Conservation (phyloP, 176 grass and related monocot species). For the Cenchrus purpureus region DNA sequence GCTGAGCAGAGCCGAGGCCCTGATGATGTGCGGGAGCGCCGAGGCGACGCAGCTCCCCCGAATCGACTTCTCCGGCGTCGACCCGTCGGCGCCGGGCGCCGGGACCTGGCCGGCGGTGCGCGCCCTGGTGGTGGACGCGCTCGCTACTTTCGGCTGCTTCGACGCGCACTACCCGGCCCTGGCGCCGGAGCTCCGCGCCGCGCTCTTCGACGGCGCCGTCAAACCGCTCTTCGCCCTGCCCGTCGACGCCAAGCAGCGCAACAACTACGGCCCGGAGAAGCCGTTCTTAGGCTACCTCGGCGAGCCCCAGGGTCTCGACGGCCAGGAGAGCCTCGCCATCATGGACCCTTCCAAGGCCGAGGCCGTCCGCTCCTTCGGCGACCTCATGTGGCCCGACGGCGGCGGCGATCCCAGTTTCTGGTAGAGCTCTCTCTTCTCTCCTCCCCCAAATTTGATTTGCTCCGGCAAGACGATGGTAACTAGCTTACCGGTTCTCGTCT, state of each 20-base stretch:
- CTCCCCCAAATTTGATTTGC: background rate
- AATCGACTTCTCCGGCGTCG: conserved; percentile 43
- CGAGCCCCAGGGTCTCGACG: conserved; percentile 28
- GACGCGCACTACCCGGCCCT: conserved; percentile 57
- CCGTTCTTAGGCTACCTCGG: conserved; percentile 65
- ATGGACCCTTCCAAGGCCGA: background rate
- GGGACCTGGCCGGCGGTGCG: background rate
- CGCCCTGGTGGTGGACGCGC: conserved; percentile 48
- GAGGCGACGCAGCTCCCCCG: conserved; percentile 11
- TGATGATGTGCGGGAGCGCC: background rate
- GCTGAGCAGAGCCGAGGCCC: background rate
- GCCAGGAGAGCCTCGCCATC: conserved; percentile 64
- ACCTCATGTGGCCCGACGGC: background rate
- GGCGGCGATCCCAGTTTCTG: conserved; percentile 37
- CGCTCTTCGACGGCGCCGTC: conserved; percentile 52
- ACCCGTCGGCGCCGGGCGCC: background rate
- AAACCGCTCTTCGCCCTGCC: conserved; percentile 65
- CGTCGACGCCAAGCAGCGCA: conserved; percentile 49
- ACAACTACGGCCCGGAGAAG: conserved; percentile 56
- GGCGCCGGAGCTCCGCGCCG: conserved; percentile 22
- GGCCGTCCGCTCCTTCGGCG: background rate
- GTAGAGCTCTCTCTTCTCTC: background rate
- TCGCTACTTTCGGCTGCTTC: conserved; percentile 57
- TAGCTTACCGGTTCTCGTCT: background rate
- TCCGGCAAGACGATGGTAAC: background rate